Evolutionary conservation across 169 alveolate species (phyloP).

Genomic region (Hammondia hammondi): DNA sequence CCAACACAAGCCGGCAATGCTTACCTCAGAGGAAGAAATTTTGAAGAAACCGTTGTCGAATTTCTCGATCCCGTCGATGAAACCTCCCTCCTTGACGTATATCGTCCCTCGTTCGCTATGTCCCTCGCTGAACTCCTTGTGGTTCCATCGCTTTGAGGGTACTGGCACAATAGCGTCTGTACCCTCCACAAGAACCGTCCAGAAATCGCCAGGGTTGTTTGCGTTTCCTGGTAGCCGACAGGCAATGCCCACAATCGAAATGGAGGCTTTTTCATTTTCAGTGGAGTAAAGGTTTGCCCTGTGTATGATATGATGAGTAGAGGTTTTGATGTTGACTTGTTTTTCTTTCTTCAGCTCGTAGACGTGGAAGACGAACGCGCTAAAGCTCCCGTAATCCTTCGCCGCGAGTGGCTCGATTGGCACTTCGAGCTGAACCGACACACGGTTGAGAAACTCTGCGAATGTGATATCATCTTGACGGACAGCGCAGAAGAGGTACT

Average conservation of each 20-base stretch:
- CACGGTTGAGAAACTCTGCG: neutral
- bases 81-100: conserved; percentile 74
- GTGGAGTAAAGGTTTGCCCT: neutral
- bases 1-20: neutral
- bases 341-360: neutral
- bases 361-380: neutral
- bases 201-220: conserved; percentile 69
- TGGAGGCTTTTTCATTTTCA: neutral
- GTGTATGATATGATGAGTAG: too few species aligned
- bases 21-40: conserved; percentile 74
- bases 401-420: neutral
- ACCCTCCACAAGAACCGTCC: conserved; percentile 73
- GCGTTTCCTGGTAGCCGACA: conserved; percentile 77
- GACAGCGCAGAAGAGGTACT: neutral
- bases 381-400: neutral
- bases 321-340: neutral
- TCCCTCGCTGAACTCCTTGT: conserved; percentile 31
- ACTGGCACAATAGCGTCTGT: conserved; percentile 74
- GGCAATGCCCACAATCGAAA: conserved; percentile 71
- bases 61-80: conserved; percentile 62
- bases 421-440: neutral
- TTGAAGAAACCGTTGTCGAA: conserved; percentile 77
- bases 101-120: conserved; percentile 60
- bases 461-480: neutral
- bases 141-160: conserved; percentile 76